Evolutionary conservation across 2,329 filamentous ascomycete species (phyloP), one percentile per base, ranked within the genome.

Genomic region (Truncatella angustata): DNA sequence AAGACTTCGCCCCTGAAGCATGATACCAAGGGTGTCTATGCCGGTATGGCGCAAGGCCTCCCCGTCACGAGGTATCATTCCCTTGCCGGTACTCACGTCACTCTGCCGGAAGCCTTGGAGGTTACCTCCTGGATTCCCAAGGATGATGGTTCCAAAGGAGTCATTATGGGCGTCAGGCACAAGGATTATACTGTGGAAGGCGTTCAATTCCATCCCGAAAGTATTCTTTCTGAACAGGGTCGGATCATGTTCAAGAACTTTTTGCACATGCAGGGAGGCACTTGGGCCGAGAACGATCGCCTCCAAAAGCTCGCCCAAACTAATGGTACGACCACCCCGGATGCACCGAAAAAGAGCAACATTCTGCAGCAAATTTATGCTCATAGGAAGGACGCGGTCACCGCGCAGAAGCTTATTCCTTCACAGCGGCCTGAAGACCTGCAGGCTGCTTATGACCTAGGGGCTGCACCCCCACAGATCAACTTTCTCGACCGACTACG

Each of bases 161-260:
- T 97, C 54, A 99, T 99, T 61, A 97, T 97, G 88, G 94, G 94
- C 43, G 89, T 99, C 42, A 86, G 94, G 42, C 94, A 99, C 76
- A 96, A 93, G 74, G 83, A 94, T 65, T 88, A 87, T 63, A 82
- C 90, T 2, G 80, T 97, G n/a, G 94, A 99, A 70, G 94, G 92
- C 36, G 94, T 99, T 14, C 94, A 99, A 66, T 99, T 97, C 63
- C 94, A 99, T 62, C 94, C 94, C 0, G 94, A 99, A 72, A 97
- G 93, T 68, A 99, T 99, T 53, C 75, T 99, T 48, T 97, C 93
- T 0, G 91, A 88, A 42, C 85, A 94, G 53, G 94, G 95, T 3
- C 86, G 92, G 32, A 73, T 81, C 32, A 97, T 99, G 90, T 83
- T 99, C 66, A 86, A 85, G 65, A 99, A 97, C 70, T 99, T 99